These are phyloP conservation scores for Rhizoclosmatium globosum DNA, from an alignment of 192 early-diverging fungal species.

Conservation along the genomic window DNA sequence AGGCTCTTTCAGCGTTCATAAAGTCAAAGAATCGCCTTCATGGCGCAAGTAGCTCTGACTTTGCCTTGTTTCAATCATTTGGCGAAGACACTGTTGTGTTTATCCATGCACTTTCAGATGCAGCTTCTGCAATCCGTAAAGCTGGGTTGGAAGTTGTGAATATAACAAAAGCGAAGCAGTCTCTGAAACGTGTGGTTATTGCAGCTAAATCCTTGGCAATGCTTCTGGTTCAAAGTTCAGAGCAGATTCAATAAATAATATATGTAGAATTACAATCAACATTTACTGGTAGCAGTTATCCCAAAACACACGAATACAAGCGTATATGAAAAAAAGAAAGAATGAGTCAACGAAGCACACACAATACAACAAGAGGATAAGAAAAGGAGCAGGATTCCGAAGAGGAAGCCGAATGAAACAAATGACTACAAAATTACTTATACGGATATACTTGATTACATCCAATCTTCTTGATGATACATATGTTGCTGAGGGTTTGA, in stretches of 20 bases:
- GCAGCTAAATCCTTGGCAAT: conserved; percentile 5
- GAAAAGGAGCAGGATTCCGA: too few species aligned
- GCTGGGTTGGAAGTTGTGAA: not conserved
- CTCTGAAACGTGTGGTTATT: not conserved
- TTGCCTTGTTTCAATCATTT: conserved; percentile 29
- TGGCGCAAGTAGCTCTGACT: conserved; percentile 27
- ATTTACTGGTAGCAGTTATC: too few species aligned
- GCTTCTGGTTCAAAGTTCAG: conserved; percentile 1
- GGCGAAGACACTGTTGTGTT: conserved; percentile 16
- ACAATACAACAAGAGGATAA: too few species aligned
- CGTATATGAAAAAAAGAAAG: too few species aligned
- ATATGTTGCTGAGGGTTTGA: too few species aligned
- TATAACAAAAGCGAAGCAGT: not conserved
- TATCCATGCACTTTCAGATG: not conserved
- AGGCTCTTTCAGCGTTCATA: not conserved
- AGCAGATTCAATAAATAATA: not conserved
- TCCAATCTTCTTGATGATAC: conserved; percentile 8
- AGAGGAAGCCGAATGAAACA: too few species aligned
- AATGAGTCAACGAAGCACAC: too few species aligned
- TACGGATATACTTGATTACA: not conserved
- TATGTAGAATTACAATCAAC: too few species aligned
- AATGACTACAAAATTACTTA: too few species aligned
- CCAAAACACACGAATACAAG: too few species aligned
- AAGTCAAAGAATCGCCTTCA: not conserved
- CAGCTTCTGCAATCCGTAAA: not conserved